Base-by-base conservation (phyloP, 257 asterid genomes). In the Voacanga thouarsii region DNA sequence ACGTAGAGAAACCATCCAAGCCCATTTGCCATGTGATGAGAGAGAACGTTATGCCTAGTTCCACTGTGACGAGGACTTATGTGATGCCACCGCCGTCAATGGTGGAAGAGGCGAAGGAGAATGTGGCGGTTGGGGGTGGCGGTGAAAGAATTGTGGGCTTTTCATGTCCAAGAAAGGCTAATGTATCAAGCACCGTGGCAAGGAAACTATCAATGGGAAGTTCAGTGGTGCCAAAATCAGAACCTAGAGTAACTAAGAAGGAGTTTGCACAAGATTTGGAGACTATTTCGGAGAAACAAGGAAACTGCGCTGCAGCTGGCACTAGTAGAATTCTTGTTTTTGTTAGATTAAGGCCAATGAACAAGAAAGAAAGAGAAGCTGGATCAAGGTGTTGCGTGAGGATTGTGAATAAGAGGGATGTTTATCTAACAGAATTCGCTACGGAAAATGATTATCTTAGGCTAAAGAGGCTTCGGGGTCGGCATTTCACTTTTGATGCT, bases 271-370 rank as follows among this genome's bases (percentile, higher is more conserved):
- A 76, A 72, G 92, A 79, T 57, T 71, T 79, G 19, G 88, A 78
- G 79, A 63, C 67, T 21, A 51, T 80, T 56, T 33, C 61, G 9
- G 89, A 84, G 84, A 84, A 81, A 68, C 55, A 41, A 12, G 59
- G 74, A 28, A 61, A 14, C 3, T 83, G 24, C 43, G 50, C 47
- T 18, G 64, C 73, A 23, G 60, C 76, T 43, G 82, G 72, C 6
- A 85, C 83, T 51, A 86, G 89, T 78, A 79, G 90, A 80, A 89
- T 89, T 82, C 92, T 88, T 79, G 94, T 86, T 72, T 89, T 89
- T 78, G 94, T 89, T 84, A 89, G 94, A 86, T 68, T 86, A 78
- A 88, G 94, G 87, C 94, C 94, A 24, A 82, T 82, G 84, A 83
- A 76, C 45, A 89, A 82, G 83, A 86, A 86, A 88, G 94, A 89